Evolutionary conservation across 495 filamentous ascomycete genomes (phyloP), one percentile per base, ranked within the genome.

Genomic region (Sphaerosporella brunnea): DNA sequence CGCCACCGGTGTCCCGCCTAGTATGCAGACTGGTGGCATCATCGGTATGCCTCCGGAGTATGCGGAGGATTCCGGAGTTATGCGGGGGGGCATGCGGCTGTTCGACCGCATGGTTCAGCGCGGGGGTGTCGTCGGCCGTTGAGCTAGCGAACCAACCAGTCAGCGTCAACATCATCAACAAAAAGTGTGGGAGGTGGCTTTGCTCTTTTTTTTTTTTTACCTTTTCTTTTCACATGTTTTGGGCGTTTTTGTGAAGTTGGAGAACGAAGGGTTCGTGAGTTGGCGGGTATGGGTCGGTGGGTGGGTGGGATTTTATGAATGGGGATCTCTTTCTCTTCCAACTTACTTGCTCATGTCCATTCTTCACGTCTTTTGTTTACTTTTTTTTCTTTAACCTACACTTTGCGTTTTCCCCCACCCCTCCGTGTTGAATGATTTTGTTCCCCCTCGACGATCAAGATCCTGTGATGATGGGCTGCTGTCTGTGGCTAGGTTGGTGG

Each of bases 21-120:
- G 53, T 45, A 59, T 59, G 56, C 56, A 59, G 48, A 59, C 56
- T 8, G 56, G 56, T 7, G 56, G 56, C 19, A 48, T 59, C 26
- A 28, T 59, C 21, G 55, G 56, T 20, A 50, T 54, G n/a, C 32
- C 32, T 35, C 24, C 44, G 19, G 56, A 3, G 55, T 53, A 25
- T 51, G 52, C 26, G 53, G 55, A 50, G 4, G 55, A 58, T n/a
- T 48, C 51, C 16, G 48, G 52, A 16, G 48, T 52, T 7, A 59
- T 59, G 23, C 51, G 55, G 43, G 56, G 55, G 26, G 40, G 55
- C 23, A 51, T 59, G 56, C 60, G 56, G 46, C 9, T 59, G 32
- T 59, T 59, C 28, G 56, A 59, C 30, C 51, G 55, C 5, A 52
- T 59, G 8, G 51, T 41, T 5, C 54, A 59, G 25, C 54, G 55